A percentile compares a stretch with the other conserved stretches of the same genome.
phyloP scores from a whole-genome alignment of 2,329 filamentous ascomycete species.

The Polychaeton citri region DNA sequence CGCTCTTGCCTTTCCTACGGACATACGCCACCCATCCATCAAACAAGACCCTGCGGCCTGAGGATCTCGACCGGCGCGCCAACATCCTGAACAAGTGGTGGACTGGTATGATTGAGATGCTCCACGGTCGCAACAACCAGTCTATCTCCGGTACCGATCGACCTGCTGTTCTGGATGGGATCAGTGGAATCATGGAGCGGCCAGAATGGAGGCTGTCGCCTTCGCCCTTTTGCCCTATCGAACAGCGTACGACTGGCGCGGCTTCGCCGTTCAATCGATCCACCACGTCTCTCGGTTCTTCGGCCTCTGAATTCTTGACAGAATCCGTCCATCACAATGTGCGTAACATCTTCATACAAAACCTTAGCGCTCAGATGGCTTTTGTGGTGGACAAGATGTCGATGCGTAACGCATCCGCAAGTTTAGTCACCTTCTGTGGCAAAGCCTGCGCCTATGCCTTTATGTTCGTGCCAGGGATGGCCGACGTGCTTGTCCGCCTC shows the following conservation, averaged over 20 bases:
- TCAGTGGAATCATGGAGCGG: slow-evolving; percentile 72
- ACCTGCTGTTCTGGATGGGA: slow-evolving; percentile 64
- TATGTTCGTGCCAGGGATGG: slow-evolving; percentile 78
- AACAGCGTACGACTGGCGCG: slow-evolving; percentile 36
- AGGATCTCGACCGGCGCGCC: slow-evolving; percentile 69
- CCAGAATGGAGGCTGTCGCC: slow-evolving; percentile 73
- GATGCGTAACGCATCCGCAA: slow-evolving; percentile 54
- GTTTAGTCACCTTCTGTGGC: slow-evolving; percentile 66
- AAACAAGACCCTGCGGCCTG: slow-evolving; percentile 51
- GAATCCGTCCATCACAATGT: slow-evolving; percentile 79
- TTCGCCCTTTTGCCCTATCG: slow-evolving; percentile 50
- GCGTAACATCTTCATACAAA: slow-evolving; percentile 71
- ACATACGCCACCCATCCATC: slow-evolving; percentile 56
- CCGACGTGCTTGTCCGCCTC: slow-evolving; percentile 67
- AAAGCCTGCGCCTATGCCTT: slow-evolving; percentile 88
- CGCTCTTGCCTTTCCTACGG: slow-evolving; percentile 64
- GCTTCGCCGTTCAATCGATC: slow-evolving; percentile 36
- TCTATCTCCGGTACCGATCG: slow-evolving; percentile 74
- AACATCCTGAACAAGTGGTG: slow-evolving; percentile 85
- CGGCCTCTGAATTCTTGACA: slow-evolving; percentile 53
- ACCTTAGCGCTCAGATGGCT: slow-evolving; percentile 68
- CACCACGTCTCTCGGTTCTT: slow-evolving; percentile 46
- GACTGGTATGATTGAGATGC: slow-evolving; percentile 66
- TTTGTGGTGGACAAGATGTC: slow-evolving; percentile 87
- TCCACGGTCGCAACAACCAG: slow-evolving; percentile 61